Evolutionary conservation across 768 basidiomycete genomes (phyloP).

Genomic region (Russula abietina): DNA sequence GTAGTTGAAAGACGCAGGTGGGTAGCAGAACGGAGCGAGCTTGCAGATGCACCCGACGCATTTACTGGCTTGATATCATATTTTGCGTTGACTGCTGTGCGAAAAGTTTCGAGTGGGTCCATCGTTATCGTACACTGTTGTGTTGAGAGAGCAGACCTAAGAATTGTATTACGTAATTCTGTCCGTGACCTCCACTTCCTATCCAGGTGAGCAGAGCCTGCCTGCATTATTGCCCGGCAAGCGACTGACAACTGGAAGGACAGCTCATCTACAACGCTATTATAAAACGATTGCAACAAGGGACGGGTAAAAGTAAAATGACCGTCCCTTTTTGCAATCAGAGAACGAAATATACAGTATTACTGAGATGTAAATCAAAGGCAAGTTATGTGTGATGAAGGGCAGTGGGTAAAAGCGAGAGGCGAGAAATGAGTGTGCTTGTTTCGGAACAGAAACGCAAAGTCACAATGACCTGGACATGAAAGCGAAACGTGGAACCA

Average conservation of each 20-base stretch:
- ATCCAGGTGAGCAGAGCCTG: constrained; percentile 45
- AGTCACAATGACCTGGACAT: neutral
- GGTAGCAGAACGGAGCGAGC: constrained; percentile 51
- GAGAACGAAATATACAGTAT: too few species aligned
- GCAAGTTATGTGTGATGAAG: too few species aligned
- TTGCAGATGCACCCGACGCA: constrained; percentile 33
- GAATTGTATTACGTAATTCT: neutral
- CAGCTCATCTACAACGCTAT: constrained; percentile 48
- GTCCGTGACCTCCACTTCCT: too few species aligned
- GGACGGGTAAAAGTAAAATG: too few species aligned
- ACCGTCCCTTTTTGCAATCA: too few species aligned
- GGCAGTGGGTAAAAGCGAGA: too few species aligned
- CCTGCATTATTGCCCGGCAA: constrained; percentile 66
- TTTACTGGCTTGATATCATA: constrained; percentile 14
- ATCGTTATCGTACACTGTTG: constrained; percentile 2
- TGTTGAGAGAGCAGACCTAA: neutral
- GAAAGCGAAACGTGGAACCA: neutral
- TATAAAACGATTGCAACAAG: constrained; percentile 3
- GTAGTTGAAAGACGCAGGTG: constrained; percentile 54
- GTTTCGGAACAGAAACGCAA: neutral
- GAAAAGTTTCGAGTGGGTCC: constrained; percentile 23
- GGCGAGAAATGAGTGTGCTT: too few species aligned
- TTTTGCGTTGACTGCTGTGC: constrained; percentile 16
- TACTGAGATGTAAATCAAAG: too few species aligned
- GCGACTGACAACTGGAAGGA: constrained; percentile 59